A percentile compares a stretch with the other conserved stretches of the same genome.
These are phyloP conservation scores for Epichloe sibirici DNA, from an alignment of 2,329 filamentous ascomycete genomes.

Conservation along the genomic window DNA sequence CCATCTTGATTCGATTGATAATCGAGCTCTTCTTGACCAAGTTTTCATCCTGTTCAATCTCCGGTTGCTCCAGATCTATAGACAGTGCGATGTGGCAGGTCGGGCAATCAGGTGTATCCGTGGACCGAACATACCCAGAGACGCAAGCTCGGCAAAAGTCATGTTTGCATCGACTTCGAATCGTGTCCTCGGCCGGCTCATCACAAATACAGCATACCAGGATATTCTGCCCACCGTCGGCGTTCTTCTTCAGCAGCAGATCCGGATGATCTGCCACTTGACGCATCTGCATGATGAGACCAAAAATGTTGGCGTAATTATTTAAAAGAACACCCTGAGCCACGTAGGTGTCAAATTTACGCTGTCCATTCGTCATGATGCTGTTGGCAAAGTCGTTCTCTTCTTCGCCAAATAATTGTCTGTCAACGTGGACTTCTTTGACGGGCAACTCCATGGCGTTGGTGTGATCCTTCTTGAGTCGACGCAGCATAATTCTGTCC, in stretches of 20 bases:
- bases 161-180: constrained; percentile 84
- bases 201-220: constrained; percentile 92
- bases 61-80: constrained; percentile 90
- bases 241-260: constrained; percentile 78
- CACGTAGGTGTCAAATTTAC: constrained; percentile 92
- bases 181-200: constrained; percentile 87
- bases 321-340: constrained; percentile 87
- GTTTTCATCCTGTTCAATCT: constrained; percentile 83
- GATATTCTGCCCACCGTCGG: constrained; percentile 76
- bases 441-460: constrained; percentile 93
- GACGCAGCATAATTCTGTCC: constrained; percentile 87
- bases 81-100: constrained; percentile 80
- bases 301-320: constrained; percentile 98
- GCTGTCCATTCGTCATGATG: constrained; percentile 84
- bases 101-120: constrained; percentile 70
- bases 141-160: constrained; percentile 44
- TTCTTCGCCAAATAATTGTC: constrained; percentile 92
- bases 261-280: constrained; percentile 96
- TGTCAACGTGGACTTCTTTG: constrained; percentile 83
- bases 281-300: constrained; percentile 98
- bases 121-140: constrained; percentile 53
- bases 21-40: constrained; percentile 90
- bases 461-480: constrained; percentile 86
- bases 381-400: constrained; percentile 92
- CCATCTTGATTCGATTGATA: constrained; percentile 97